These are phyloP conservation scores for Candida labiduridarum DNA, from an alignment of 1,139 yeast genomes.

Conservation along the genomic window DNA sequence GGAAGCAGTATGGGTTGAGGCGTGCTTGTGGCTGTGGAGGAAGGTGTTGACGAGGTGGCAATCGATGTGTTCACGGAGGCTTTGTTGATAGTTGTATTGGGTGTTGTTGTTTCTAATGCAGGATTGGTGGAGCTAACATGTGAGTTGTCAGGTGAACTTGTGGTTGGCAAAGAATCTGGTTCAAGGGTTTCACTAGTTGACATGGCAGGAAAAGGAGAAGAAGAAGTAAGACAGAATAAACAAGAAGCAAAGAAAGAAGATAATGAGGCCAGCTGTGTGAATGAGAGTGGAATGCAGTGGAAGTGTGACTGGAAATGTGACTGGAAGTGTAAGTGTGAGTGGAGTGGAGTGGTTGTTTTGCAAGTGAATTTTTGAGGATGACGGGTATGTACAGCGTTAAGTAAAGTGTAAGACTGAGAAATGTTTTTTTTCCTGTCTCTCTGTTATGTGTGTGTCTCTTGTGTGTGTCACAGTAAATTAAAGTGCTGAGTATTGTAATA, in stretches of 20 bases:
- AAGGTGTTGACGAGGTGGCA: neutral
- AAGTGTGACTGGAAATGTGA: too few species aligned
- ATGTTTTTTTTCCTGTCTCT: too few species aligned
- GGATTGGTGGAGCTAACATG: neutral
- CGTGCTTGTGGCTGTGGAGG: neutral
- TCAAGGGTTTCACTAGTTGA: neutral
- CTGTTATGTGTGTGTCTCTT: too few species aligned
- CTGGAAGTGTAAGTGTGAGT: too few species aligned
- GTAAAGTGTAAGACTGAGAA: too few species aligned
- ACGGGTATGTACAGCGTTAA: too few species aligned
- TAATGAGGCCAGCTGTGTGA: too few species aligned
- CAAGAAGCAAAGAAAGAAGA: neutral
- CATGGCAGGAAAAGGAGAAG: neutral
- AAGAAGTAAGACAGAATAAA: neutral
- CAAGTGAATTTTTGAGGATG: too few species aligned
- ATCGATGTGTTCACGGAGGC: neutral
- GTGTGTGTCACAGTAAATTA: too few species aligned
- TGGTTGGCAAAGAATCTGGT: neutral
- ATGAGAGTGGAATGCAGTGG: too few species aligned
- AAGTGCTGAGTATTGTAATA: too few species aligned
- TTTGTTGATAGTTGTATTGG: neutral
- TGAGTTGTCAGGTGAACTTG: neutral
- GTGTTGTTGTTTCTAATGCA: neutral
- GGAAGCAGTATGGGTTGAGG: neutral
- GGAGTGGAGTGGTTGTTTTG: too few species aligned